phyloP scores from a whole-genome alignment of 1,284 basidiomycete genomes.

The Vanrija humicola region DNA sequence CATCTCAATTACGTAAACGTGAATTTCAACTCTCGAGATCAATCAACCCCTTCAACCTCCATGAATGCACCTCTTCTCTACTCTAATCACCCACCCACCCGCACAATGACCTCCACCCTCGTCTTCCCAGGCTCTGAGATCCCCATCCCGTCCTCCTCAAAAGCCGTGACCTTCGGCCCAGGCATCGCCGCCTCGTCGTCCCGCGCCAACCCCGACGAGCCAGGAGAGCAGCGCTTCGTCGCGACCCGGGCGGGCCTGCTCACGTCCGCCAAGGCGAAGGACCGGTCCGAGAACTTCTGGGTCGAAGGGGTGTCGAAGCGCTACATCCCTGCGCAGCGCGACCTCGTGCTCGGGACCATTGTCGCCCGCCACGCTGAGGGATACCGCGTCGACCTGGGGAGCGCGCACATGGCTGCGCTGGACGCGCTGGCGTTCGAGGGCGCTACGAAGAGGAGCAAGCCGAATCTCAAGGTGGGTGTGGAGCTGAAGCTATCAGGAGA shows the following conservation, averaged over 20 bases:
- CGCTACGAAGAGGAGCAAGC: constrained; percentile 54
- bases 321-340: constrained; percentile 51
- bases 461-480: constrained; percentile 51
- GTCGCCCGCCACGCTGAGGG: constrained; percentile 52
- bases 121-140: constrained; percentile 46
- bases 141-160: constrained; percentile 28
- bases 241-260: constrained; percentile 42
- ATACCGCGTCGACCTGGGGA: constrained; percentile 54
- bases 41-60: background rate
- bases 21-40: background rate
- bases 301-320: constrained; percentile 45
- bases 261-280: constrained; percentile 23
- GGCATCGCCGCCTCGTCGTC: constrained; percentile 33
- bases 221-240: constrained; percentile 16
- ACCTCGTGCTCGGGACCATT: constrained; percentile 53
- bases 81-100: background rate
- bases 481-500: background rate
- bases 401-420: constrained; percentile 49
- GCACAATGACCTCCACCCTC: constrained; percentile 19
- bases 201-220: constrained; percentile 6
- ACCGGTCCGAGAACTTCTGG: constrained; percentile 33
- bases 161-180: constrained; percentile 38
- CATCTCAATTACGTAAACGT: too few relatives aligned
- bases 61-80: constrained; percentile 1
- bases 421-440: constrained; percentile 55